Base-by-base conservation (phyloP, 768 basidiomycete species). In the Macrolepiota fuliginosa region DNA sequence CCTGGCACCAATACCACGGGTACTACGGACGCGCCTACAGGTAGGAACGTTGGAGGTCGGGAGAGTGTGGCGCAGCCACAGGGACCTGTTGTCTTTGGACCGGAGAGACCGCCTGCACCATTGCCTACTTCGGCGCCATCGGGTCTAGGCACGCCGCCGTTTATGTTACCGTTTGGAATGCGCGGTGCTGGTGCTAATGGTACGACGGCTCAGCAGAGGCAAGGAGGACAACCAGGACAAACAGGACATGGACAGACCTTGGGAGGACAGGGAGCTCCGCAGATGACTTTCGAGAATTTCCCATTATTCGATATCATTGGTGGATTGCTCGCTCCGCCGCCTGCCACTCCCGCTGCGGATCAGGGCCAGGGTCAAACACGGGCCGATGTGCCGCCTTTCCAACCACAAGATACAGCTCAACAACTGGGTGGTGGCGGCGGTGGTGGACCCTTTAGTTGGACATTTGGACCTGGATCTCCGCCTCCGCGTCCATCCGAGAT, bases 51-150 rank as follows among this genome's bases (percentile, higher is more conserved):
- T n/a, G n/a, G n/a, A n/a, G 49, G 13, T 56, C 3, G 12, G 24
- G 22, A 25, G 5, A 49, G 15, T 49, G 47, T 19, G 10, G n/a
- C n/a, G 19, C 45, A 57, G 49, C 58, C 37, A 29, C 37, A 51
- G 17, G 58, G 24, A n/a, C 46, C 60, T 4, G 29, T 24, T 53
- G 27, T 46, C 17, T 55, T 61, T 40, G 60, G 54, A 1, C 60
- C 60, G 25, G 60, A 61, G 53, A 25, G 60, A 12, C 54, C 60
- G 15, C 24, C 60, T 13, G 32, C n/a, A 13, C 32, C 37, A 19
- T 22, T 46, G 9, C 32, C 39, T 36, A 40, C 40, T 19, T 9
- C 37, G n/a, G 9, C 15, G 22, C 56, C 51, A 15, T 37, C 54
- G 17, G 39, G 53, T 32, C 45, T 36, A n/a, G 45, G 36, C 17